phyloP scores from a whole-genome alignment of 192 early-diverging fungal genomes.

The Coemansia sp. region DNA sequence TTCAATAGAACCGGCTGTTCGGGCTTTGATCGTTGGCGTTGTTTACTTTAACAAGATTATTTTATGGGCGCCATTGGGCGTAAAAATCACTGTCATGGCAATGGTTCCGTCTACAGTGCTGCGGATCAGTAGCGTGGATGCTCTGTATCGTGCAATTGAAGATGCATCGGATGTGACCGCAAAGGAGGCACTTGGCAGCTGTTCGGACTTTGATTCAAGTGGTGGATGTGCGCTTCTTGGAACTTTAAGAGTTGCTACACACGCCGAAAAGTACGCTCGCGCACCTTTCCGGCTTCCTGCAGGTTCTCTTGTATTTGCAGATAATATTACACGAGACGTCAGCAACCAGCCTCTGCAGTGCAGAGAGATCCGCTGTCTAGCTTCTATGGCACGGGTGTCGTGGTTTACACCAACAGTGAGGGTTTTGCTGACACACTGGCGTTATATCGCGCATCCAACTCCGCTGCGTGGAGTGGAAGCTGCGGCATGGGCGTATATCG shows the following conservation, averaged over 20 bases:
- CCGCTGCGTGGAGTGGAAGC: slow-evolving; percentile 7
- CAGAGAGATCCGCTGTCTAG: slow-evolving; percentile 24
- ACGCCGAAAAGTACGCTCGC: slow-evolving; percentile 12
- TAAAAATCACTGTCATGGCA: background rate
- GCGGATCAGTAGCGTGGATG: slow-evolving; percentile 12
- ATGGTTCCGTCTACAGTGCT: slow-evolving; percentile 19
- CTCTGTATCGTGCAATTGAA: background rate
- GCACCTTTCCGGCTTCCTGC: slow-evolving; percentile 19
- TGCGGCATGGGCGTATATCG: slow-evolving; percentile 25
- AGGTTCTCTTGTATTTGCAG: slow-evolving; percentile 25
- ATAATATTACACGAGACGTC: background rate
- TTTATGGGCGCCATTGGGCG: background rate
- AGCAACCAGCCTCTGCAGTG: background rate
- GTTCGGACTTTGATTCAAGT: background rate
- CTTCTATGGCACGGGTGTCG: slow-evolving; percentile 9
- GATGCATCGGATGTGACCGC: background rate
- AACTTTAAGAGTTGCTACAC: slow-evolving; percentile 25
- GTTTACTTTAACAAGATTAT: background rate
- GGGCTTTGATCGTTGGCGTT: background rate
- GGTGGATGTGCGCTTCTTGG: slow-evolving; percentile 26
- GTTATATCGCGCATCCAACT: slow-evolving; percentile 19
- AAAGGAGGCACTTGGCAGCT: background rate
- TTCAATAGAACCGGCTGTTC: background rate
- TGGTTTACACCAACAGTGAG: slow-evolving; percentile 22
- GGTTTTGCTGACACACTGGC: slow-evolving; percentile 35